A percentile compares a stretch with the other conserved stretches of the same genome.
phyloP scores from a whole-genome alignment of 2,329 filamentous ascomycete species.

The Metarhizium anisopliae region DNA sequence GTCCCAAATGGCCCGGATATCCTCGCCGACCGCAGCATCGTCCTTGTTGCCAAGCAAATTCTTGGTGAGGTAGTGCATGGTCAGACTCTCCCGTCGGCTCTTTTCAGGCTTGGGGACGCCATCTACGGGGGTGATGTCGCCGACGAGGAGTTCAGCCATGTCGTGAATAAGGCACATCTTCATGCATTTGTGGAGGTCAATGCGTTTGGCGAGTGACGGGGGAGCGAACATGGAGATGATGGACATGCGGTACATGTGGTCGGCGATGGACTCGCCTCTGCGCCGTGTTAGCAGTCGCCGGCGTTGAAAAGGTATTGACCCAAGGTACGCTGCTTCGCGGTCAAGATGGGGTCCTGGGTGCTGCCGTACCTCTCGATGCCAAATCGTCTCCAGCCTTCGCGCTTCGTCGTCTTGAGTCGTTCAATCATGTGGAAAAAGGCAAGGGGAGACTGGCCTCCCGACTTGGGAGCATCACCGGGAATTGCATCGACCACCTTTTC shows the following conservation, averaged over 20 bases:
- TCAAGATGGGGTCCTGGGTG: background rate
- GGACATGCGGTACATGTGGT: slow-evolving; percentile 99
- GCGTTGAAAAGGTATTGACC: too few species aligned
- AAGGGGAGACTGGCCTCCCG: slow-evolving; percentile 63
- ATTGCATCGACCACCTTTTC: slow-evolving; percentile 58
- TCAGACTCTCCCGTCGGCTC: slow-evolving; percentile 72
- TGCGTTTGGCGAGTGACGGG: slow-evolving; percentile 55
- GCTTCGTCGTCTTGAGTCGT: slow-evolving; percentile 89
- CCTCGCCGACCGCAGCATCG: slow-evolving; percentile 56
- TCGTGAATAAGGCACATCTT: slow-evolving; percentile 96
- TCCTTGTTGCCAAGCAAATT: slow-evolving; percentile 65
- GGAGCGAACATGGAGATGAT: slow-evolving; percentile 91
- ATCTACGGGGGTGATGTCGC: slow-evolving; percentile 93
- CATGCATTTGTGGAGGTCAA: slow-evolving; percentile 78
- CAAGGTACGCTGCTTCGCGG: too few species aligned
- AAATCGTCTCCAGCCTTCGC: slow-evolving; percentile 92
- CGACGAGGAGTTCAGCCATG: slow-evolving; percentile 92
- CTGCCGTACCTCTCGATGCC: slow-evolving; percentile 50
- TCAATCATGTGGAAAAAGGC: slow-evolving; percentile 93
- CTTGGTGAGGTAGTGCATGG: slow-evolving; percentile 83
- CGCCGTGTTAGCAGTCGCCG: background rate
- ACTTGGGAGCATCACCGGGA: slow-evolving; percentile 40
- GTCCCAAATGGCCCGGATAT: slow-evolving; percentile 77
- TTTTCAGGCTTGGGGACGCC: slow-evolving; percentile 81
- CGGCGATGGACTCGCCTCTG: slow-evolving; percentile 81